Conservation (phyloP, 2,329 filamentous ascomycete genomes). For the Fusarium sulawesiense region DNA sequence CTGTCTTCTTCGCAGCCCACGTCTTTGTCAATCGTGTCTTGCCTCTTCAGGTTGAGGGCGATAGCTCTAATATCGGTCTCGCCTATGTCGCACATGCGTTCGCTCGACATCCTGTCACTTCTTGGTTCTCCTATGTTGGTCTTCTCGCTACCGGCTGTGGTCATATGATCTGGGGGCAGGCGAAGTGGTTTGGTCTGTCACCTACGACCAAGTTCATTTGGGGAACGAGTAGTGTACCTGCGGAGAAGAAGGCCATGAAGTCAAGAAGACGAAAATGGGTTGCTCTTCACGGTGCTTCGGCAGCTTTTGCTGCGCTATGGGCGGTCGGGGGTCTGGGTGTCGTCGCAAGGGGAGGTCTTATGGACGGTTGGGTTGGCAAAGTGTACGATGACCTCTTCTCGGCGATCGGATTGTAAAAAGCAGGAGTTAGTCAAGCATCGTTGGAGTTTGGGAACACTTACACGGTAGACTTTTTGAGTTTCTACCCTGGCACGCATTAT, state of each 20-base stretch:
- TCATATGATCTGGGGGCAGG: conserved; percentile 86
- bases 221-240: conserved; percentile 55
- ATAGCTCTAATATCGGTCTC: conserved; percentile 86
- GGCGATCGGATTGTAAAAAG: conserved; percentile 47
- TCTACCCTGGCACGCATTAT: conserved; percentile 33
- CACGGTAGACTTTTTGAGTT: conserved; percentile 30
- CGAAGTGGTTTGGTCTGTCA: conserved; percentile 79
- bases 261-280: conserved; percentile 75
- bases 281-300: conserved; percentile 73
- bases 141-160: conserved; percentile 76
- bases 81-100: conserved; percentile 89
- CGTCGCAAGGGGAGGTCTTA: conserved; percentile 76
- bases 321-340: conserved; percentile 83
- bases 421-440: conserved; percentile 13
- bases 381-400: conserved; percentile 77
- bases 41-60: conserved; percentile 81
- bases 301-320: conserved; percentile 75
- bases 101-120: conserved; percentile 72
- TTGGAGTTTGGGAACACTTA: conserved; percentile 43
- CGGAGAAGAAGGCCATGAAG: conserved; percentile 64
- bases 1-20: conserved; percentile 75
- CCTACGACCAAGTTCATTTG: conserved; percentile 64
- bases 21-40: conserved; percentile 79
- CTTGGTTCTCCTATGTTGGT: conserved; percentile 75
- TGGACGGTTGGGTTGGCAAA: conserved; percentile 81